Evolutionary conservation across 1,284 basidiomycete genomes (phyloP).

Genomic region (Ganoderma lingzhi): DNA sequence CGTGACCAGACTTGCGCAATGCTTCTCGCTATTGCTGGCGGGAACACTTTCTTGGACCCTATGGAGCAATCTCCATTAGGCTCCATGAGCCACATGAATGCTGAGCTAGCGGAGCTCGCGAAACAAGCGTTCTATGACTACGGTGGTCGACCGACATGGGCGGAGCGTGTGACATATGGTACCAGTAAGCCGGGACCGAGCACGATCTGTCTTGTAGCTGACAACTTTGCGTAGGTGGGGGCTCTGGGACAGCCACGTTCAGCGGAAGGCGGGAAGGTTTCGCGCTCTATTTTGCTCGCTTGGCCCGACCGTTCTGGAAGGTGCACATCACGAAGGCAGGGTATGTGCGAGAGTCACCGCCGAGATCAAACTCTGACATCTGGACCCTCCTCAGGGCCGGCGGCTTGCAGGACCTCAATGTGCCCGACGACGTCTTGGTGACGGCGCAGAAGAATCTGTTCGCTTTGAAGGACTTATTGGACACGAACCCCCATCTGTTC

Average conservation of each 20-base stretch:
- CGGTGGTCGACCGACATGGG: slow-evolving; percentile 82
- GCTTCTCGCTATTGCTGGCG: slow-evolving; percentile 83
- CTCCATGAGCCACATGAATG: slow-evolving; percentile 57
- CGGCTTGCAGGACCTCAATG: slow-evolving; percentile 60
- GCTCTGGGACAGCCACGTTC: slow-evolving; percentile 79
- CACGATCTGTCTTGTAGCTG: background rate
- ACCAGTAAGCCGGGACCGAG: slow-evolving; percentile 51
- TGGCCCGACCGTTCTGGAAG: slow-evolving; percentile 91
- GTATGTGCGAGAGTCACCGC: slow-evolving; percentile 47
- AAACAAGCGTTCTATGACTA: slow-evolving; percentile 87
- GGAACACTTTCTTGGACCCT: slow-evolving; percentile 76
- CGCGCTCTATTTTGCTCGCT: slow-evolving; percentile 85
- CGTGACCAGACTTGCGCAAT: slow-evolving; percentile 92
- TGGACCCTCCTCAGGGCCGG: slow-evolving; percentile 25
- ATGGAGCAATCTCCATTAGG: slow-evolving; percentile 56
- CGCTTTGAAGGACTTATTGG: slow-evolving; percentile 79
- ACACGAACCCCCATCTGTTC: slow-evolving; percentile 82
- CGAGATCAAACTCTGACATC: slow-evolving; percentile 3
- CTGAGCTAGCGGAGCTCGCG: slow-evolving; percentile 72
- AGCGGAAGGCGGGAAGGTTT: slow-evolving; percentile 93
- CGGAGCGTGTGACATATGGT: slow-evolving; percentile 76
- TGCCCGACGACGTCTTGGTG: slow-evolving; percentile 71
- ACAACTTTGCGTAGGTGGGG: slow-evolving; percentile 56
- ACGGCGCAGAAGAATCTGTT: slow-evolving; percentile 83
- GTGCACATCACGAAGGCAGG: slow-evolving; percentile 72